phyloP scores from a whole-genome alignment of 371 early-diverging fungal genomes.

The Mortierella sp. region DNA sequence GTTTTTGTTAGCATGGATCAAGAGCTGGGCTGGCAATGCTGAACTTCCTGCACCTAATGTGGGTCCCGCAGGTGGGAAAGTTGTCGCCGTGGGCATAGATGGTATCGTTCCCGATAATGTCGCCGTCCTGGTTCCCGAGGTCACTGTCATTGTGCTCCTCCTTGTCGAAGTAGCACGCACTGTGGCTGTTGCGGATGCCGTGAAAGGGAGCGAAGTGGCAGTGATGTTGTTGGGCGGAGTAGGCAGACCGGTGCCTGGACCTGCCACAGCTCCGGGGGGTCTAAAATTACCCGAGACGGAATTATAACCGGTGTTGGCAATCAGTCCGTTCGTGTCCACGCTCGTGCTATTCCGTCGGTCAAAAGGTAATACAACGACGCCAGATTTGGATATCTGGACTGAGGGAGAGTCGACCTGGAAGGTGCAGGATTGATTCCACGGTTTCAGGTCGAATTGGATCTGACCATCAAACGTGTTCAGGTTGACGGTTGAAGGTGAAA shows the following conservation, averaged over 20 bases:
- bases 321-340: slow-evolving; percentile 9
- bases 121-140: background rate
- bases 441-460: slow-evolving; percentile 29
- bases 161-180: background rate
- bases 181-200: background rate
- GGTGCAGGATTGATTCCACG: slow-evolving; percentile 42
- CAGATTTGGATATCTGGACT: slow-evolving; percentile 28
- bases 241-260: background rate
- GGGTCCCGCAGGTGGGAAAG: slow-evolving; percentile 3
- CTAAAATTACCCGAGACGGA: slow-evolving; percentile 24
- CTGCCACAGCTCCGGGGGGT: too few relatives aligned
- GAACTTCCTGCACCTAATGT: slow-evolving; percentile 25
- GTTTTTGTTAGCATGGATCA: slow-evolving; percentile 40
- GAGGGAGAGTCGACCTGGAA: slow-evolving; percentile 25
- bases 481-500: slow-evolving; percentile 17
- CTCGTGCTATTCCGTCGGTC: slow-evolving; percentile 5
- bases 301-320: slow-evolving; percentile 5
- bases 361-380: slow-evolving; percentile 18
- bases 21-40: slow-evolving; percentile 18
- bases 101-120: too few relatives aligned
- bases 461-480: slow-evolving; percentile 44
- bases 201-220: background rate
- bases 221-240: background rate
- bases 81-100: background rate
- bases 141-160: background rate